phyloP scores from a whole-genome alignment of 768 basidiomycete species.

The Suillus subaureus region DNA sequence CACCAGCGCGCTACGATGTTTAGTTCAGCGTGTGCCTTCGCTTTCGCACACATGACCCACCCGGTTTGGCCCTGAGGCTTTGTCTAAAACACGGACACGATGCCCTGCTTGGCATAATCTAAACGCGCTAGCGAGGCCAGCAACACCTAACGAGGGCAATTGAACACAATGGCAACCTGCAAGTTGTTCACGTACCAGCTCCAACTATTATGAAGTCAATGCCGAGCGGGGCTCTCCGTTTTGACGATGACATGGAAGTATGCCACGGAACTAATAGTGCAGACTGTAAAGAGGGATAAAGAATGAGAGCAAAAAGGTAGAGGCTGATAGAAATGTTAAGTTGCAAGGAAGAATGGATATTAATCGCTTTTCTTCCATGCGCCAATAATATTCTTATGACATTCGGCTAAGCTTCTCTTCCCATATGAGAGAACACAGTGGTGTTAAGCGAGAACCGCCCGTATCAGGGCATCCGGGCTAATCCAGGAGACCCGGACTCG shows the following conservation, averaged over 20 bases:
- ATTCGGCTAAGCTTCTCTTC: conserved; percentile 6
- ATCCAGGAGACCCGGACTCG: not conserved
- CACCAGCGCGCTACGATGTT: conserved; percentile 36
- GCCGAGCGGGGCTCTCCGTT: conserved; percentile 24
- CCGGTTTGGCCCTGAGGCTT: conserved; percentile 44
- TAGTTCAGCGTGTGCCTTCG: not conserved
- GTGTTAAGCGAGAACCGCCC: conserved; percentile 1
- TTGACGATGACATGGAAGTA: conserved; percentile 12
- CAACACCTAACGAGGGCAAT: conserved; percentile 34
- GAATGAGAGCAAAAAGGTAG: not conserved
- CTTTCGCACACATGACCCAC: conserved; percentile 25
- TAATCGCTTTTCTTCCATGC: conserved; percentile 15
- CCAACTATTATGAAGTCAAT: conserved; percentile 36
- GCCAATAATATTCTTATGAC: not conserved
- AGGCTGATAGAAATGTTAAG: conserved; percentile 4
- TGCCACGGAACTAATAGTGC: not conserved
- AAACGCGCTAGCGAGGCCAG: conserved; percentile 61
- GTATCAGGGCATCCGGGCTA: not conserved
- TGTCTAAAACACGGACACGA: conserved; percentile 58
- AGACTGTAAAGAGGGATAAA: not conserved
- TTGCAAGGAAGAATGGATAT: conserved; percentile 16
- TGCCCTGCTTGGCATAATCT: conserved; percentile 62
- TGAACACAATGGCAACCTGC: not conserved
- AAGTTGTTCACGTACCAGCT: conserved; percentile 24
- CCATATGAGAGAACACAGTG: conserved; percentile 1